Base-by-base conservation (phyloP, 345 rosid species). In the Populus pruinosa region DNA sequence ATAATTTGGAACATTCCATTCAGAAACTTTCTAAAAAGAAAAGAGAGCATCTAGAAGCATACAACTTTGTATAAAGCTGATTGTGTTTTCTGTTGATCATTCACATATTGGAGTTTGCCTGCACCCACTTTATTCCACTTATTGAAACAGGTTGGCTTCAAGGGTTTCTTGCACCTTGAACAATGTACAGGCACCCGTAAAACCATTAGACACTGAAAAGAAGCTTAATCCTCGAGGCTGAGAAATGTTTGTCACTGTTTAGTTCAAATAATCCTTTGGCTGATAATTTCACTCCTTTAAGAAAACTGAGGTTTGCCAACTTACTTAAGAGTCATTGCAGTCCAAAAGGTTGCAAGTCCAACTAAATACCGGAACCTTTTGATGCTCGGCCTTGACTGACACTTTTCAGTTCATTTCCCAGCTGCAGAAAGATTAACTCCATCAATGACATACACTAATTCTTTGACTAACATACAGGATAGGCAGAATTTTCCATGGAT, bases 361-460 rank as follows among this genome's bases (percentile, higher is more conserved):
- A 20, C 39, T 44, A 62, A 69, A 29, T 13, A 23, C 9, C 2
- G 55, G 73, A 63, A 70, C 68, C 63, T 74, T 36, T 73, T 62
- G 67, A 2, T 55, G 36, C 33, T n/a, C 38, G 61, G 31, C 31
- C 78, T 62, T 71, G 31, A 69, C 38, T 17, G 38, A 50, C 21
- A 18, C 21, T 63, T 29, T 76, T 82, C 76, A 72, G 25, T 80
- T 69, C 59, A 41, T 50, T 69, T 73, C 38, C 77, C 80, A 70
- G 77, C 81, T 67, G 80, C 79, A 73, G 67, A 77, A 33, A 73
- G 50, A 55, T 20, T 70, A 77, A 70, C 69, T 69, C 62, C 8
- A 10, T 65, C 23, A 75, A 21, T 43, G 69, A 31, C 39, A 56
- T 67, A 55, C n/a, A 70, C 25, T 21, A 71, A 6, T 47, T 41